Evolutionary conservation across 495 filamentous ascomycete species (phyloP), one percentile per base, ranked within the genome.

Genomic region (Aspergillus heteromorphus): DNA sequence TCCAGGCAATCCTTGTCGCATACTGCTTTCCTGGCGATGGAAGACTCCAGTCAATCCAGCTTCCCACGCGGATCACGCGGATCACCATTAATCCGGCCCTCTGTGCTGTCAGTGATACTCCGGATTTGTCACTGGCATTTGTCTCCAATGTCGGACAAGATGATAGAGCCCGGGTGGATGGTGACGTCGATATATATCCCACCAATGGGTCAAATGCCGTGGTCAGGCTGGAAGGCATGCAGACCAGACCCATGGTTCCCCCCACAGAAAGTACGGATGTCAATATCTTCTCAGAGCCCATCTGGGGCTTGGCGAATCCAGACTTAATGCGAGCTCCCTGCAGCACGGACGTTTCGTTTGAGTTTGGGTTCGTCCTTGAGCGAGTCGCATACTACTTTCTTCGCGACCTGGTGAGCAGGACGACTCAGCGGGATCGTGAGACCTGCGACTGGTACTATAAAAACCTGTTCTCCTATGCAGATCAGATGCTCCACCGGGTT

Each of bases 1-100:
- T 79, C 14, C 75, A 78, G 40, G 62, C 71, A 1, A 61, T 72
- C n/a, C 64, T 77, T 51, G 45, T 71, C 0, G 73, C 75, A 0
- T 73, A 66, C 52, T 66, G 57, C 19, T 70, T 57, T 47, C 80
- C 57, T 6, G 68, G 47, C 13, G 71, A 63, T 72, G 74, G 21
- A 16, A 57, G 13, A 23, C 31, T 70, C 55, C 11, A 56, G 53
- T 52, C 50, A 55, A 21, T 65, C 51, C 56, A 56, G 54, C 36
- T 64, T 18, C 47, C 68, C 34, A 51, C 65, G 65, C 31, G 19
- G 65, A 74, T 81, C 40, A 75, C 79, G 27, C 63, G 76, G 6
- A 59, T 83, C 16, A 70, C 69, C 25, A 45, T 70, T 19, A 74
- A 79, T 9, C 74, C 69, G 40, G 49, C 31, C 31, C 2, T 36